Percentiles rank a stretch among this genome's conserved stretches.
Evolutionary conservation across 1,284 basidiomycete genomes (phyloP).

Genomic region (Austroboletus novae-zelandiae): DNA sequence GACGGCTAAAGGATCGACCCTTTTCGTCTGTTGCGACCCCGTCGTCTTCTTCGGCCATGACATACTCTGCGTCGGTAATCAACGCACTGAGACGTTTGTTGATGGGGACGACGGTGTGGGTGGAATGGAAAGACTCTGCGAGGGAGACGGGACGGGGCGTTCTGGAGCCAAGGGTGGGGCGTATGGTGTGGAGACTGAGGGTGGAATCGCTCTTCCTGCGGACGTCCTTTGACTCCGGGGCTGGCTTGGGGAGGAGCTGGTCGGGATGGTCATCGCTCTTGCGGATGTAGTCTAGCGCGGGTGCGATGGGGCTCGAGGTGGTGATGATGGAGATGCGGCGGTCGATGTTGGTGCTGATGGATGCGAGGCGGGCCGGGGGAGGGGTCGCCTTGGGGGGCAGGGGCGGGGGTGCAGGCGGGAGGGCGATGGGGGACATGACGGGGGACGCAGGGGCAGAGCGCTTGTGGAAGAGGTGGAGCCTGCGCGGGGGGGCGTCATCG

Average conservation of each 20-base stretch:
- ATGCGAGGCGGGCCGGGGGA: conserved; percentile 13
- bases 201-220: conserved; percentile 77
- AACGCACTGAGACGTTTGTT: conserved; percentile 67
- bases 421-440: conserved; percentile 23
- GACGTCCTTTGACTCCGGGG: conserved; percentile 54
- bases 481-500: no score
- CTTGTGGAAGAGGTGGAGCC: conserved; percentile 39
- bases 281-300: conserved; percentile 35
- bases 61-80: conserved; percentile 61
- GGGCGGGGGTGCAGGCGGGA: conserved; percentile 24
- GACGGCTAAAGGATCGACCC: conserved; percentile 16
- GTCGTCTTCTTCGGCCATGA: conserved; percentile 50
- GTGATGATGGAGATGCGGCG: conserved; percentile 31
- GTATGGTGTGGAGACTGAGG: conserved; percentile 66
- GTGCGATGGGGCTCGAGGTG: conserved; percentile 33
- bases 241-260: conserved; percentile 23
- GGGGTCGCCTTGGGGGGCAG: conserved; percentile 35
- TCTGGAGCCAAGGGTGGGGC: conserved; percentile 49
- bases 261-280: conserved; percentile 30
- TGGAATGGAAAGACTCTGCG: conserved; percentile 71
- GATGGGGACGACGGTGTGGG: conserved; percentile 60
- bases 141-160: conserved; percentile 70
- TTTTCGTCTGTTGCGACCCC: conserved; percentile 37
- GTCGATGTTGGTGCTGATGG: conserved; percentile 30
- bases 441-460: conserved; percentile 32